These are phyloP conservation scores for Hypoxylon lenormandii DNA, from an alignment of 495 filamentous ascomycete species.

Conservation along the genomic window DNA sequence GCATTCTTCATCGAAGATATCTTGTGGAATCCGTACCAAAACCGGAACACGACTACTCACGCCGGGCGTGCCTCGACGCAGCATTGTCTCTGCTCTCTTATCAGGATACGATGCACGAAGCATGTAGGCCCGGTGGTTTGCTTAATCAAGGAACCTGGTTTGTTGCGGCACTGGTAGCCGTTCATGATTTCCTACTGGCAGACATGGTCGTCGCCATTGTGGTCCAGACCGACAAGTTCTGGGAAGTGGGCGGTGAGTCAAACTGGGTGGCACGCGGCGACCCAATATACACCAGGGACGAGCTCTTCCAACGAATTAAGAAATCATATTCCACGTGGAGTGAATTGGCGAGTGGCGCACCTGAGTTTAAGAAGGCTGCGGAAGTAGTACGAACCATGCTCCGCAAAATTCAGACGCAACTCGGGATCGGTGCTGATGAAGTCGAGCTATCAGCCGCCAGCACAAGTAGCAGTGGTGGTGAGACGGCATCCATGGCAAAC, in stretches of 20 bases:
- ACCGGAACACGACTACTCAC: constrained; percentile 74
- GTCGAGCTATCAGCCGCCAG: not conserved
- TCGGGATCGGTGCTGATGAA: constrained; percentile 9
- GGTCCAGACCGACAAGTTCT: constrained; percentile 52
- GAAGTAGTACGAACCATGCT: constrained; percentile 46
- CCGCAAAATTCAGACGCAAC: constrained; percentile 36
- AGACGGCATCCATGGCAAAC: constrained; percentile 21
- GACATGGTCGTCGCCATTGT: constrained; percentile 61
- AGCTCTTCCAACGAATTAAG: constrained; percentile 46
- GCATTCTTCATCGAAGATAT: constrained; percentile 79
- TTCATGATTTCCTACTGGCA: constrained; percentile 64
- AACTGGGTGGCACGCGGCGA: constrained; percentile 45
- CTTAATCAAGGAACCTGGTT: constrained; percentile 59
- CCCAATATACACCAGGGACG: constrained; percentile 42
- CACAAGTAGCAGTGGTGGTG: constrained; percentile 23
- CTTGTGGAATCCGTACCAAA: constrained; percentile 67
- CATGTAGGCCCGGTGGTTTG: constrained; percentile 55
- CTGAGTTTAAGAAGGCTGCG: constrained; percentile 44
- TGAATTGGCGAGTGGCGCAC: constrained; percentile 28
- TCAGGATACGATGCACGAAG: constrained; percentile 56
- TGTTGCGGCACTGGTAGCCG: constrained; percentile 54
- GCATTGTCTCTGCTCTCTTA: constrained; percentile 70
- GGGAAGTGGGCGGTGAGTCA: constrained; percentile 39
- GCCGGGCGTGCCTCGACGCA: constrained; percentile 73
- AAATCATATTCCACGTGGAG: constrained; percentile 52